A percentile compares a stretch with the other conserved stretches of the same genome.
Evolutionary conservation across 306 rosid genomes (phyloP).

Genomic region (Glycine latifolia): DNA sequence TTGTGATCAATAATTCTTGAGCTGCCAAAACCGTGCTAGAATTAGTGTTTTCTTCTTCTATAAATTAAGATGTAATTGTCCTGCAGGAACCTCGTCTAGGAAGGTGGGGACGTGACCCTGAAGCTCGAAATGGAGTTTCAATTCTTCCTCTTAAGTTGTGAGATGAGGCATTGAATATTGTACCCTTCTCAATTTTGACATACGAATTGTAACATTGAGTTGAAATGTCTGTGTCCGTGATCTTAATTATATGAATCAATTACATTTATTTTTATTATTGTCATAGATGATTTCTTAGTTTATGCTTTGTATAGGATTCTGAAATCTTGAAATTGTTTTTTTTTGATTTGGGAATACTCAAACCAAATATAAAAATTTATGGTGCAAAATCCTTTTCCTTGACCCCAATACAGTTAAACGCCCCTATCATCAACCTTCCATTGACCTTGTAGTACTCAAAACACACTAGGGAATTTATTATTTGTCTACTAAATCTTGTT

Average conservation of each 20-base stretch:
- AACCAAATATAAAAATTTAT: not conserved
- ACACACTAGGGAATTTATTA: not conserved
- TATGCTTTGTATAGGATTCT: not conserved
- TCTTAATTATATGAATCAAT: slow-evolving; percentile 34
- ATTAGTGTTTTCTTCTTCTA: not conserved
- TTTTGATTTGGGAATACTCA: no score
- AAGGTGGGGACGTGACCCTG: slow-evolving; percentile 73
- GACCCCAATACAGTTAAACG: no score
- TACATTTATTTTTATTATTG: slow-evolving; percentile 17
- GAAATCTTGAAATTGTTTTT: not conserved
- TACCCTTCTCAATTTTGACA: slow-evolving; percentile 64
- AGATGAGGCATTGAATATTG: slow-evolving; percentile 46
- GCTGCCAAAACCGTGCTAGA: not conserved
- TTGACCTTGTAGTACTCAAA: no score
- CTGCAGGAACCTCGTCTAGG: slow-evolving; percentile 94
- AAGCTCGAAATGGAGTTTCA: slow-evolving; percentile 79
- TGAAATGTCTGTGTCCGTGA: slow-evolving; percentile 25
- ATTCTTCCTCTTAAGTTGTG: slow-evolving; percentile 72
- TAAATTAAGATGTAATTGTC: slow-evolving; percentile 12
- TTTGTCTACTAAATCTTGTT: not conserved
- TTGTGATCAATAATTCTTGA: no score
- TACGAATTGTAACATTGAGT: slow-evolving; percentile 47
- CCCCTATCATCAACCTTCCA: not conserved
- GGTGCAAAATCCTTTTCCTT: not conserved
- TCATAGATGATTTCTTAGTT: not conserved